These are phyloP conservation scores for Candida mesenterica DNA, from an alignment of 1,139 yeast genomes.

Conservation along the genomic window DNA sequence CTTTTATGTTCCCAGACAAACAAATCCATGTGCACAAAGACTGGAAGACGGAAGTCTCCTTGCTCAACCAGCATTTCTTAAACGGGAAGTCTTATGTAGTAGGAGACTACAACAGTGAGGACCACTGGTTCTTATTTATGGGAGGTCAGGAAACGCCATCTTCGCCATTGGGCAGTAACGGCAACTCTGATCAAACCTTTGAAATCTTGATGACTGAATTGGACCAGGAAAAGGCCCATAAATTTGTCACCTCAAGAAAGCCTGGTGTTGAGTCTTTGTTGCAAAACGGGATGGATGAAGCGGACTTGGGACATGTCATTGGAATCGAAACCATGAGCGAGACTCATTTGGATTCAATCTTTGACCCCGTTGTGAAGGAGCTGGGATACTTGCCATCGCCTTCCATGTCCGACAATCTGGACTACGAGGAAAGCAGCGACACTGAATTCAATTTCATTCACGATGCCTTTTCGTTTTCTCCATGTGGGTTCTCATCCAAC, in stretches of 20 bases:
- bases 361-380: constrained; percentile 27
- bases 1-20: constrained; percentile 87
- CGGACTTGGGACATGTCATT: constrained; percentile 75
- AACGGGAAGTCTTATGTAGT: constrained; percentile 73
- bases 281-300: constrained; percentile 32
- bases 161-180: constrained; percentile 15
- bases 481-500: constrained; percentile 94
- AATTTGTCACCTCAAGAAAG: constrained; percentile 59
- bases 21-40: constrained; percentile 80
- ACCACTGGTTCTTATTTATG: constrained; percentile 89
- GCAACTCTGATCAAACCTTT: constrained; percentile 63
- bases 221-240: constrained; percentile 54
- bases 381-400: constrained; percentile 39
- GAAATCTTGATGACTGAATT: constrained; percentile 92
- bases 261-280: constrained; percentile 45
- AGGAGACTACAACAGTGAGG: constrained; percentile 70
- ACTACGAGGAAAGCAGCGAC: constrained; percentile 17
- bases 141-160: constrained; percentile 38
- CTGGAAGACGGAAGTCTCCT: constrained; percentile 79
- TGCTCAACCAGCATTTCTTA: constrained; percentile 61
- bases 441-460: constrained; percentile 40
- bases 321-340: constrained; percentile 67
- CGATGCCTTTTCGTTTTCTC: constrained; percentile 92
- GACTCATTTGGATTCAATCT: constrained; percentile 61
- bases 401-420: constrained; percentile 28